phyloP scores from a whole-genome alignment of 2,329 filamentous ascomycete species.

The Paecilomyces dactylethromorphus region DNA sequence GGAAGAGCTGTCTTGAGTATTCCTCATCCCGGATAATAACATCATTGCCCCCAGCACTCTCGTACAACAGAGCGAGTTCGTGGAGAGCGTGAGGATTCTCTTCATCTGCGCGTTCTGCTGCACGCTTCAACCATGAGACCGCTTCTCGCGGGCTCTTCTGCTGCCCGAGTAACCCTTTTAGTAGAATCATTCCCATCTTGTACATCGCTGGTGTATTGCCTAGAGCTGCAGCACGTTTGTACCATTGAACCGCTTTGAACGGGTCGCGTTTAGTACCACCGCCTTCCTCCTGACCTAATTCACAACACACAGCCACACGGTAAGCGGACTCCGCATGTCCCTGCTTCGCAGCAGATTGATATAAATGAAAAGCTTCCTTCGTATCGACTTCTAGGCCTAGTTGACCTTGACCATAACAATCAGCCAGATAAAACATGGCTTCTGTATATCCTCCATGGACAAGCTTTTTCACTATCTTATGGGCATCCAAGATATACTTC shows the following conservation, averaged over 20 bases:
- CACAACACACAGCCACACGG: constrained; percentile 91
- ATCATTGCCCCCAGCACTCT: constrained; percentile 54
- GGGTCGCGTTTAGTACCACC: constrained; percentile 88
- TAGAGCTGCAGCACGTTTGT: constrained; percentile 82
- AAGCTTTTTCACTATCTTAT: constrained; percentile 89
- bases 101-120: constrained; percentile 76
- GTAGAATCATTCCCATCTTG: constrained; percentile 91
- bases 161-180: constrained; percentile 92
- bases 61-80: constrained; percentile 65
- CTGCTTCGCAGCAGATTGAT: constrained; percentile 86
- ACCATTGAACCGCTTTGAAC: constrained; percentile 95
- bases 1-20: constrained; percentile 76
- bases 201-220: constrained; percentile 95
- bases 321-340: constrained; percentile 85
- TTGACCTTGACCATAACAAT: constrained; percentile 75
- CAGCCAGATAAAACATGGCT: constrained; percentile 90
- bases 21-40: constrained; percentile 71
- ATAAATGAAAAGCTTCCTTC: constrained; percentile 88
- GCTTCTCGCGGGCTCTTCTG: constrained; percentile 75
- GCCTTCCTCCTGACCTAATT: constrained; percentile 89
- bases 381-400: constrained; percentile 75
- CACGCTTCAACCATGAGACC: constrained; percentile 85
- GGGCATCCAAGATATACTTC: constrained; percentile 74
- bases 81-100: constrained; percentile 95
- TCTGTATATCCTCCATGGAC: constrained; percentile 66